phyloP scores from a whole-genome alignment of 352 stramenopile species.

The Pythium aphanidermatum region DNA sequence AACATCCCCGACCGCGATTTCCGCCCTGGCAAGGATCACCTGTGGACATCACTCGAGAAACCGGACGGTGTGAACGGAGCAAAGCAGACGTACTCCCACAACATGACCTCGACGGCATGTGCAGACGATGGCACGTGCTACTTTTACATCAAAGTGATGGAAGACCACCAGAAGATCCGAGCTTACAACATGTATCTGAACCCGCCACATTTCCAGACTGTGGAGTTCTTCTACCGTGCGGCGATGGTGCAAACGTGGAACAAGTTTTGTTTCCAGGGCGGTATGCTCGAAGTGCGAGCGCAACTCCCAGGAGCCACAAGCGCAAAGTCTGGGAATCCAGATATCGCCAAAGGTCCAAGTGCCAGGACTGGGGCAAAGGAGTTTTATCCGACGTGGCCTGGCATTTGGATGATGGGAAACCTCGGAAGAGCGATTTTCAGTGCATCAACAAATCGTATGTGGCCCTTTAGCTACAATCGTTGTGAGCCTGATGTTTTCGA shows the following conservation, averaged over 20 bases:
- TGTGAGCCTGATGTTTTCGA: conserved; percentile 57
- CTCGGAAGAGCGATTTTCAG: conserved; percentile 90
- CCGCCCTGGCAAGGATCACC: conserved; percentile 85
- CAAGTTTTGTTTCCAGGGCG: conserved; percentile 87
- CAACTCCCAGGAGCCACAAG: conserved; percentile 80
- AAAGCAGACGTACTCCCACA: conserved; percentile 91
- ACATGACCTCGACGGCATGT: conserved; percentile 50
- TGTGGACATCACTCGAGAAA: conserved; percentile 94
- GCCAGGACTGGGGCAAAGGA: conserved; percentile 12
- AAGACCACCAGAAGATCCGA: conserved; percentile 25
- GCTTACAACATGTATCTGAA: conserved; percentile 61
- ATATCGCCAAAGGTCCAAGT: conserved; percentile 25
- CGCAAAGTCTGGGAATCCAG: conserved; percentile 38
- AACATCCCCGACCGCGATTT: conserved; percentile 80
- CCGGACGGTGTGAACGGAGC: conserved; percentile 92
- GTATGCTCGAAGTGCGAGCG: conserved; percentile 76
- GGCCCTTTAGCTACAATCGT: conserved; percentile 90
- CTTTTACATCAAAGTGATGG: conserved; percentile 32
- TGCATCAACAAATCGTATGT: conserved; percentile 85
- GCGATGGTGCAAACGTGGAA: conserved; percentile 84
- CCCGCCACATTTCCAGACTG: conserved; percentile 24
- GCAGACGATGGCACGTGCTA: conserved; percentile 35
- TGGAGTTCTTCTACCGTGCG: conserved; percentile 19
- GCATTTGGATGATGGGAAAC: conserved; percentile 93
- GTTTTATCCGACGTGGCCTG: conserved; percentile 82